Evolutionary conservation across 2,329 filamentous ascomycete genomes (phyloP).

Genomic region (Trichoderma sp.): DNA sequence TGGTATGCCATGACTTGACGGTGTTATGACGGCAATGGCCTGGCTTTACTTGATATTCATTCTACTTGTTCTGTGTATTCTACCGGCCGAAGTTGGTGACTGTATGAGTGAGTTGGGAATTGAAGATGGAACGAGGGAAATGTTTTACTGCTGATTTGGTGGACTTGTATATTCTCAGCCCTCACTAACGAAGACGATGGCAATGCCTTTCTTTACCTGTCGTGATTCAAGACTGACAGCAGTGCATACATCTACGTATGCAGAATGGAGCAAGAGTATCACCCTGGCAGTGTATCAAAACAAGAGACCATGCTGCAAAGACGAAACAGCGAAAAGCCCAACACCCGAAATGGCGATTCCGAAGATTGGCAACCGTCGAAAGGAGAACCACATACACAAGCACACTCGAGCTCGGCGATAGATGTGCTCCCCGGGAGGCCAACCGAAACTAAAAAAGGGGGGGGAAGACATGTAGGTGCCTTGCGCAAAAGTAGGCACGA

Average conservation of each 20-base stretch:
- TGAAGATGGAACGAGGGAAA: not conserved
- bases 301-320: not conserved
- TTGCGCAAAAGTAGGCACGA: not conserved
- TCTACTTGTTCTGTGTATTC: not conserved
- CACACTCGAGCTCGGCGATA: not conserved
- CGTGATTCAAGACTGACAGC: not conserved
- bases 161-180: not conserved
- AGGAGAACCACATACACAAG: not conserved
- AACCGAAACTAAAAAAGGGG: too few relatives aligned
- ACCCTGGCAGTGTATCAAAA: not conserved
- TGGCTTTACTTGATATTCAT: not conserved
- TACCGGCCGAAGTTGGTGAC: not conserved
- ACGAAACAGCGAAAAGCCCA: not conserved
- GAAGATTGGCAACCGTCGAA: not conserved
- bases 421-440: not conserved
- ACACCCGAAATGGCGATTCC: not conserved
- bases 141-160: too few relatives aligned
- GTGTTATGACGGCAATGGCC: not conserved
- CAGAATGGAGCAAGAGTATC: not conserved
- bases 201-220: not conserved
- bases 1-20: slow-evolving; percentile 11
- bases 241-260: not conserved
- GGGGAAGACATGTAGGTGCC: not conserved
- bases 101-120: not conserved
- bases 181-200: not conserved